These are phyloP conservation scores for Thamnidium elegans DNA, from an alignment of 192 early-diverging fungal genomes.

Conservation along the genomic window DNA sequence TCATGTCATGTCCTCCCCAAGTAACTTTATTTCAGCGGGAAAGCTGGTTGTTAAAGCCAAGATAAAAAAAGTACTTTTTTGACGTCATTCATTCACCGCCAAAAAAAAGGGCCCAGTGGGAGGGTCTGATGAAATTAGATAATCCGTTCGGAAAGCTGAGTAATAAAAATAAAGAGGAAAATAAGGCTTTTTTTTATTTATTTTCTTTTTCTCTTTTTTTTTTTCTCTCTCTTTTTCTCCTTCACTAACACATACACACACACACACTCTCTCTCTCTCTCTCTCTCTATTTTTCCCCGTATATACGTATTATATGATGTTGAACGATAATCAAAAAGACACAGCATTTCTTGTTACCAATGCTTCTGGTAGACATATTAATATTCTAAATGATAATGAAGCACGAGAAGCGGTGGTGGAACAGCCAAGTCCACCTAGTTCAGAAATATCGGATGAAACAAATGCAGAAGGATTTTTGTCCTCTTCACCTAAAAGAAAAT, in stretches of 20 bases:
- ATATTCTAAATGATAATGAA: conserved; percentile 45
- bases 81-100: too few species aligned
- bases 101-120: too few species aligned
- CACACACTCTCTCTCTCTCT: neutral
- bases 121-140: too few species aligned
- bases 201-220: conserved; percentile 2
- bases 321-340: neutral
- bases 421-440: neutral
- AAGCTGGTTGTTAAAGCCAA: too few species aligned
- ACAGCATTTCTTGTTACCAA: conserved; percentile 45
- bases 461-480: neutral
- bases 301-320: too few species aligned
- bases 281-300: too few species aligned
- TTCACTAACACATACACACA: neutral
- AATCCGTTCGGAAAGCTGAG: too few species aligned
- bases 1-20: too few species aligned
- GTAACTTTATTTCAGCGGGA: too few species aligned
- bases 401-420: neutral
- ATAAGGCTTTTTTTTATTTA: neutral
- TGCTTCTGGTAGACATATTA: conserved; percentile 50
- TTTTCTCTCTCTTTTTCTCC: conserved; percentile 16
- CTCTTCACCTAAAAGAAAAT: conserved; percentile 58
- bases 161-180: too few species aligned
- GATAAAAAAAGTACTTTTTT: too few species aligned
- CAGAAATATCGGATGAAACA: conserved; percentile 10